Percentiles rank a stretch among this genome's conserved stretches.
phyloP scores from a whole-genome alignment of 441 rosid genomes.

The Pelargonium australe region DNA sequence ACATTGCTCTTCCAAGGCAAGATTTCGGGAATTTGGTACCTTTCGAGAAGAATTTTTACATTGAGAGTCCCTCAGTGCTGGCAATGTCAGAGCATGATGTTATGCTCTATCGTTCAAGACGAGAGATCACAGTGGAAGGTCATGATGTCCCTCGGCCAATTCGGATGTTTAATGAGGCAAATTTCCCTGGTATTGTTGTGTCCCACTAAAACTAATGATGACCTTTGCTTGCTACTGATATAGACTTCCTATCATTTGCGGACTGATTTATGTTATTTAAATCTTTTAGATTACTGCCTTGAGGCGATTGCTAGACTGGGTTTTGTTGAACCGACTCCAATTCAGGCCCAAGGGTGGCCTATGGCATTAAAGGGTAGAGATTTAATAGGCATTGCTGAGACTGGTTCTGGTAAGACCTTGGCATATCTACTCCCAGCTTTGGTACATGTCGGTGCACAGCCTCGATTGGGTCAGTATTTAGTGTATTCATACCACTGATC shows the following conservation, averaged over 20 bases:
- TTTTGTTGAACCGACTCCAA: constrained; percentile 93
- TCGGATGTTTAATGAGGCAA: constrained; percentile 72
- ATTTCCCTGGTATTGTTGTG: constrained; percentile 61
- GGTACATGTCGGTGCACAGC: constrained; percentile 89
- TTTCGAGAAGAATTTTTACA: constrained; percentile 81
- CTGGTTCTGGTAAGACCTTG: constrained; percentile 96
- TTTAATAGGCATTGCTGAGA: constrained; percentile 90
- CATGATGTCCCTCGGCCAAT: constrained; percentile 80
- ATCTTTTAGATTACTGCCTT: constrained; percentile 62
- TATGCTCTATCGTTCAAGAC: constrained; percentile 44
- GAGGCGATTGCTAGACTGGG: constrained; percentile 81
- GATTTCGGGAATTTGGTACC: constrained; percentile 75
- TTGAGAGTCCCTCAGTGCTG: constrained; percentile 54
- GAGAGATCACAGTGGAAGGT: constrained; percentile 80
- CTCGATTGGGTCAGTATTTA: constrained; percentile 63
- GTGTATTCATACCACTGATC: background rate
- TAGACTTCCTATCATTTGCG: background rate
- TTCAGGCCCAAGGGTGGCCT: constrained; percentile 96
- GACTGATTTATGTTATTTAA: constrained; percentile 15
- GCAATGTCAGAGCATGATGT: constrained; percentile 73
- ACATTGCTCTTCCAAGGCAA: constrained; percentile 61
- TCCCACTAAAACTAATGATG: background rate
- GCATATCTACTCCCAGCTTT: constrained; percentile 89
- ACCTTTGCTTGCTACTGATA: background rate
- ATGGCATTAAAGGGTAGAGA: constrained; percentile 97